Conservation (phyloP, 495 filamentous ascomycete genomes). For the Pseudotulostoma volvatum region DNA sequence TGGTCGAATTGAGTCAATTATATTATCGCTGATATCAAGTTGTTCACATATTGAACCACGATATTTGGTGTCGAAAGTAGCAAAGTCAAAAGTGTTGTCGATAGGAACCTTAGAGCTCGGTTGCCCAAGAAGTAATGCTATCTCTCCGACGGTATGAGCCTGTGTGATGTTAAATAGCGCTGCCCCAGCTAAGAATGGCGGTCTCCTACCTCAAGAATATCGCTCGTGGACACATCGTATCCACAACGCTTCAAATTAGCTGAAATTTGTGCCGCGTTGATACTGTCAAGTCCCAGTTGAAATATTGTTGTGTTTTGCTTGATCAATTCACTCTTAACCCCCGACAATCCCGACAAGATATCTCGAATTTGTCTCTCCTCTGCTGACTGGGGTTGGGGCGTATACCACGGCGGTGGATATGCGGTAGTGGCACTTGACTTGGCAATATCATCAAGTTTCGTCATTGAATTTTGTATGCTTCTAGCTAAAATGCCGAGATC, state of each 20-base stretch:
- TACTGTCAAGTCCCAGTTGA: slow-evolving; percentile 27
- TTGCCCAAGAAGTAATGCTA: slow-evolving; percentile 12
- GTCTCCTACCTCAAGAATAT: slow-evolving; percentile 43
- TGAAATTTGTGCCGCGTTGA: slow-evolving; percentile 41
- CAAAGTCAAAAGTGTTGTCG: slow-evolving; percentile 11
- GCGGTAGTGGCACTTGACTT: no score
- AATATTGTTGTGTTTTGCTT: slow-evolving; percentile 35
- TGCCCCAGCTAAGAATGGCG: slow-evolving; percentile 7
- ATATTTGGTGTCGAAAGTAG: slow-evolving; percentile 32
- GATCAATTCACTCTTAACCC: slow-evolving; percentile 27
- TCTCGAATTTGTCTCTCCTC: slow-evolving; percentile 34
- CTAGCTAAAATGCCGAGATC: slow-evolving; percentile 5
- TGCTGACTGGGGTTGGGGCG: slow-evolving; percentile 31
- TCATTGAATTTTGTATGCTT: no score
- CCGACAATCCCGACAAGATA: slow-evolving; percentile 39
- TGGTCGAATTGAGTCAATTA: slow-evolving; percentile 18
- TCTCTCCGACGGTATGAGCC: slow-evolving; percentile 27
- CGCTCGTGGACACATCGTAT: slow-evolving; percentile 41
- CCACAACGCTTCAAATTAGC: slow-evolving; percentile 42
- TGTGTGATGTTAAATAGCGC: slow-evolving; percentile 42
- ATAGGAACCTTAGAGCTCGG: slow-evolving; percentile 2
- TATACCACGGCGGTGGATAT: no score
- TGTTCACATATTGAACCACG: slow-evolving; percentile 33
- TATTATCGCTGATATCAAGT: slow-evolving; percentile 6
- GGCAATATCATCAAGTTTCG: no score